Evolutionary conservation across 2,329 filamentous ascomycete genomes (phyloP).

Genomic region (Colletotrichum limetticola): DNA sequence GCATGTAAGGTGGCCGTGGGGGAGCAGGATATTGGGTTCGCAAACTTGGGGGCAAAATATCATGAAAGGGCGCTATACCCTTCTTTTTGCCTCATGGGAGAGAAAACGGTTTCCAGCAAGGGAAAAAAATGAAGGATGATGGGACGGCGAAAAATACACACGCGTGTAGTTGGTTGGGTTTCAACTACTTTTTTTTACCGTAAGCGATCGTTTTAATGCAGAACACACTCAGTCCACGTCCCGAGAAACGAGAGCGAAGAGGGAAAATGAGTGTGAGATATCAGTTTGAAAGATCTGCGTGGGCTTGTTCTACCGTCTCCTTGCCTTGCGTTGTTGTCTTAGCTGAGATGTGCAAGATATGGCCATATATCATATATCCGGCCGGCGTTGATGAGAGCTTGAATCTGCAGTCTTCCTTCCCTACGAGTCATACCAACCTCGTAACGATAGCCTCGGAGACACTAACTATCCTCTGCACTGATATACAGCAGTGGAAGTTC

Average conservation of each 20-base stretch:
- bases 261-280: conserved; percentile 3
- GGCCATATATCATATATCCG: not conserved
- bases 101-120: not conserved
- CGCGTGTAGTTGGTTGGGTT: conserved; percentile 25
- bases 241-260: not conserved
- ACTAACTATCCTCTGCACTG: not conserved
- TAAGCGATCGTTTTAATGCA: conserved; percentile 34
- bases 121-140: conserved; percentile 3
- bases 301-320: not conserved
- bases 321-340: not conserved
- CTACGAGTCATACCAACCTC: not conserved
- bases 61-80: conserved; percentile 24
- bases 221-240: not conserved
- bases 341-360: not conserved
- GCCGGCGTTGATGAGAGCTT: not conserved
- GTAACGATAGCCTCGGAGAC: too few relatives aligned
- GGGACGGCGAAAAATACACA: conserved; percentile 25
- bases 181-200: conserved; percentile 26
- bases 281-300: not conserved
- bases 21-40: conserved; percentile 15
- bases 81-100: conserved; percentile 7
- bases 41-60: conserved; percentile 1
- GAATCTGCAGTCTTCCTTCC: not conserved
- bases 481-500: not conserved
- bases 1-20: conserved; percentile 23